These are phyloP conservation scores for Catharanthus roseus DNA, from an alignment of 257 asterid genomes.

Conservation along the genomic window DNA sequence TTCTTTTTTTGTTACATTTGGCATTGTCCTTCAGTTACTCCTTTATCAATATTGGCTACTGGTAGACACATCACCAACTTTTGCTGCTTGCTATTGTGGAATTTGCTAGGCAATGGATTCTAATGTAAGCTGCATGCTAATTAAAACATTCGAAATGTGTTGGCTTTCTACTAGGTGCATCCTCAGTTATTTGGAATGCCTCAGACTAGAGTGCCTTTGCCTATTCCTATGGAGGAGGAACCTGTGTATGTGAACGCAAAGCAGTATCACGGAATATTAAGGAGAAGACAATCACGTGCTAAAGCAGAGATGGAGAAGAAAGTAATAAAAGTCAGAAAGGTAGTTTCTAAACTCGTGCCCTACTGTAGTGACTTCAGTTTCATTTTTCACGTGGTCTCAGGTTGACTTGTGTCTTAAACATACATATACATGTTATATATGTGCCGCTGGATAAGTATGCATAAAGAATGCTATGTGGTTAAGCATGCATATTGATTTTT, in stretches of 20 bases:
- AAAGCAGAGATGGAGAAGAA: conserved; percentile 76
- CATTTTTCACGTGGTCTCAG: not conserved
- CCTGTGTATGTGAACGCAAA: conserved; percentile 83
- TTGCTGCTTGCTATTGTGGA: not conserved
- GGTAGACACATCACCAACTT: not conserved
- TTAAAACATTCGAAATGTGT: not conserved
- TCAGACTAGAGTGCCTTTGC: conserved; percentile 72
- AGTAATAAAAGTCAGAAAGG: conserved; percentile 59
- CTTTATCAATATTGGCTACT: not conserved
- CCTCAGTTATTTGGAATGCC: conserved; percentile 56
- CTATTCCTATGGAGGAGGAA: conserved; percentile 75
- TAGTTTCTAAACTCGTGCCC: conserved; percentile 19
- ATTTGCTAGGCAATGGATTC: not conserved
- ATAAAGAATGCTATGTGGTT: not conserved
- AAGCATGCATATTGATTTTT: not conserved
- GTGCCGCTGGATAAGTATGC: not conserved
- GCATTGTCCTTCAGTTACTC: not conserved
- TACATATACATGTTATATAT: not conserved
- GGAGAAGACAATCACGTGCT: conserved; percentile 77
- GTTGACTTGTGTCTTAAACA: not conserved
- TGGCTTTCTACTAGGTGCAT: conserved; percentile 40
- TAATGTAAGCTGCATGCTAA: not conserved
- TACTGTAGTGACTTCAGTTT: not conserved
- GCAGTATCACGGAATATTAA: conserved; percentile 72
- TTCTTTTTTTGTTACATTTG: not conserved